Percentiles rank a stretch among this genome's conserved stretches.
These are phyloP conservation scores for Alternaria dauci DNA, from an alignment of 2,329 filamentous ascomycete genomes.

Conservation along the genomic window DNA sequence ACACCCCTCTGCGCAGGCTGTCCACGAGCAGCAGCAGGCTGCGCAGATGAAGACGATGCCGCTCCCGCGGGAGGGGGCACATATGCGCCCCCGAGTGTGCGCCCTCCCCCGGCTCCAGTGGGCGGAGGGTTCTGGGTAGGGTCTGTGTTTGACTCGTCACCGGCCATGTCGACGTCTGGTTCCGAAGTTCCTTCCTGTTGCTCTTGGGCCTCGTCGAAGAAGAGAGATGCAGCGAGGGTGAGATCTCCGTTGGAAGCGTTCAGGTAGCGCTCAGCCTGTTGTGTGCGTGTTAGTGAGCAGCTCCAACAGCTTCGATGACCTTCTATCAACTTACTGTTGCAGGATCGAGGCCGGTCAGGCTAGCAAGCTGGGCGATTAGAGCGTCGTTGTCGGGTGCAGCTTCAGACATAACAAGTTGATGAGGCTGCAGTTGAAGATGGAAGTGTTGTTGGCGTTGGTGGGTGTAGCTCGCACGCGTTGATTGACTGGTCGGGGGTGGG, in stretches of 20 bases:
- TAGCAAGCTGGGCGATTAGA: slow-evolving; percentile 48
- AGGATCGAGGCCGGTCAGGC: slow-evolving; percentile 46
- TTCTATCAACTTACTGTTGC: slow-evolving; percentile 44
- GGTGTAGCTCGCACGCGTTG: slow-evolving; percentile 16
- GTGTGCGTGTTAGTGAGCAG: slow-evolving; percentile 33
- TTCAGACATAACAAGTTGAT: slow-evolving; percentile 42
- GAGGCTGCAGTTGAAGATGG: slow-evolving; percentile 1
- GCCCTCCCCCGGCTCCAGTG: slow-evolving; percentile 43
- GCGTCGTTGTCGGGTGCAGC: slow-evolving; percentile 42
- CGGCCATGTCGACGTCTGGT: slow-evolving; percentile 47
- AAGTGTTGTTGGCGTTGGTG: slow-evolving; percentile 13
- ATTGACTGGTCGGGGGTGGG: slow-evolving; percentile 13
- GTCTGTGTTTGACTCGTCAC: slow-evolving; percentile 37
- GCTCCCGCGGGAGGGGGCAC: slow-evolving; percentile 38
- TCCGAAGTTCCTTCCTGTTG: slow-evolving; percentile 30
- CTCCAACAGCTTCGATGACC: slow-evolving; percentile 33
- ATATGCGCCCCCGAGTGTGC: slow-evolving; percentile 49
- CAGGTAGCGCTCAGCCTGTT: slow-evolving; percentile 56
- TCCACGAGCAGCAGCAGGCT: slow-evolving; percentile 30
- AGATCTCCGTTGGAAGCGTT: slow-evolving; percentile 57
- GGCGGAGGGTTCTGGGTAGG: slow-evolving; percentile 31
- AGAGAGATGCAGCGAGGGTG: slow-evolving; percentile 55
- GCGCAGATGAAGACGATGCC: slow-evolving; percentile 20
- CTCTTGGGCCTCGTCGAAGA: slow-evolving; percentile 51
- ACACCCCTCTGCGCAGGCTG: slow-evolving; percentile 42